These are phyloP conservation scores for Lyophyllum atratum DNA, from an alignment of 768 basidiomycete genomes.

Conservation along the genomic window DNA sequence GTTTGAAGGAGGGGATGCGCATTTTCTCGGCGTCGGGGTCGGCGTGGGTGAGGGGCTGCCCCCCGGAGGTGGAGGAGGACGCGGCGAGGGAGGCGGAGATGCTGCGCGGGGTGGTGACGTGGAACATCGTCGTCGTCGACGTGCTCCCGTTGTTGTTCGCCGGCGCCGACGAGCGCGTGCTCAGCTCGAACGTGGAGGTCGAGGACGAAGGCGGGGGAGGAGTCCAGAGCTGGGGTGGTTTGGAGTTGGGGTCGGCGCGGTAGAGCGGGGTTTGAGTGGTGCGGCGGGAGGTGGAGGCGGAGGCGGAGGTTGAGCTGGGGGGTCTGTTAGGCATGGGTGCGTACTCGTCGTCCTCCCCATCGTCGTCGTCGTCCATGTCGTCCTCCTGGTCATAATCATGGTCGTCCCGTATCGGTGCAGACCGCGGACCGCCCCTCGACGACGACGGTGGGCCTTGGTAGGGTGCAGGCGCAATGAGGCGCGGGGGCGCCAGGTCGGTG, in stretches of 20 bases:
- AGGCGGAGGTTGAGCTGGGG: neutral
- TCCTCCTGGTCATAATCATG: neutral
- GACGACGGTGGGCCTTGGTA: neutral
- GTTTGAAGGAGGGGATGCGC: constrained; percentile 17
- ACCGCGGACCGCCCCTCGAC: neutral
- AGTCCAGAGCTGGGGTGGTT: too few relatives aligned
- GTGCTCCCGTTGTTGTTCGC: constrained; percentile 12
- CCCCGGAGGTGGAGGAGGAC: neutral
- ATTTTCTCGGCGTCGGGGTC: constrained; percentile 6
- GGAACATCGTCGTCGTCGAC: constrained; percentile 10
- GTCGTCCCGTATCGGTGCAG: neutral
- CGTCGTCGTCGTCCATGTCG: constrained; percentile 4
- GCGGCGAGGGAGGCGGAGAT: constrained; percentile 9
- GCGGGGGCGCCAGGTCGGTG: neutral
- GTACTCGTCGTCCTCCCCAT: constrained; percentile 2
- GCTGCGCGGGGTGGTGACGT: constrained; percentile 5
- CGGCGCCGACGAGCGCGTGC: neutral
- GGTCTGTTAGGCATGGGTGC: neutral
- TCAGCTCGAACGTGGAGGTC: constrained; percentile 9
- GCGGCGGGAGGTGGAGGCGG: neutral
- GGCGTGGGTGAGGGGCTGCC: neutral
- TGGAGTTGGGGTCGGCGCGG: neutral
- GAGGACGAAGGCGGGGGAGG: neutral
- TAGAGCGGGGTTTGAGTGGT: neutral
- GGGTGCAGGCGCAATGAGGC: neutral